Base-by-base conservation (phyloP, 345 rosid species). In the Aquilaria sinensis region DNA sequence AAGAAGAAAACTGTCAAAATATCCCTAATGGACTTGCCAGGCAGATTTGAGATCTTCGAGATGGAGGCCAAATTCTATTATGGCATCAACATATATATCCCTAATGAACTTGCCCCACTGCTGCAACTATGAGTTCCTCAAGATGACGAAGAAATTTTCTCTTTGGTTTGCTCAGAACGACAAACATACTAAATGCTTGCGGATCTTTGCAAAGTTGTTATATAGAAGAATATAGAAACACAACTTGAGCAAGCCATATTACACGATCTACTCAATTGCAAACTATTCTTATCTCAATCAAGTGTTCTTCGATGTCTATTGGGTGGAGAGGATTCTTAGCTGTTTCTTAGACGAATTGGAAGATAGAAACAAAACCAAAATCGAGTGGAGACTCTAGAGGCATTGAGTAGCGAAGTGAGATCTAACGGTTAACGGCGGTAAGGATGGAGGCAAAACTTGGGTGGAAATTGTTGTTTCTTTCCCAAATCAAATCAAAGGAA, bases 251-350 rank as follows among this genome's bases (percentile, higher is more conserved):
- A 77, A 74, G 96, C 92, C 46, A 79, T 88, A 45, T 83, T 90
- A 10, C 97, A 94, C 71, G 99, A 94, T 77, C 67, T 94, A 29
- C 79, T 94, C 59, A 88, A 23, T 94, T 49, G 97, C 99, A 3
- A 94, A 97, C 72, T 94, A 94, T 57, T 94, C 99, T 0, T 88
- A 90, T 77, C 87, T 90, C 41, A 86, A 86, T 57, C 97, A 94
- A 71, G 90, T 97, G 0, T 70, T 94, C 58, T 94, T 90, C 57
- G 96, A 94, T 43, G 97, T 94, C 14, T 90, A 90, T 74, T 88
- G 96, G 74, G 74, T 94, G 9, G 97, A 90, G 78, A 88, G 97
- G 62, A 88, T 94, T 48, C 62, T 94, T 45, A 70, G 82, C 37
- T 75, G 80, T 70, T 94, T 86, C 73, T 70, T 94, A 66, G 90